Conservation (phyloP, 306 rosid genomes). For the Dalbergia cochinchinensis region DNA sequence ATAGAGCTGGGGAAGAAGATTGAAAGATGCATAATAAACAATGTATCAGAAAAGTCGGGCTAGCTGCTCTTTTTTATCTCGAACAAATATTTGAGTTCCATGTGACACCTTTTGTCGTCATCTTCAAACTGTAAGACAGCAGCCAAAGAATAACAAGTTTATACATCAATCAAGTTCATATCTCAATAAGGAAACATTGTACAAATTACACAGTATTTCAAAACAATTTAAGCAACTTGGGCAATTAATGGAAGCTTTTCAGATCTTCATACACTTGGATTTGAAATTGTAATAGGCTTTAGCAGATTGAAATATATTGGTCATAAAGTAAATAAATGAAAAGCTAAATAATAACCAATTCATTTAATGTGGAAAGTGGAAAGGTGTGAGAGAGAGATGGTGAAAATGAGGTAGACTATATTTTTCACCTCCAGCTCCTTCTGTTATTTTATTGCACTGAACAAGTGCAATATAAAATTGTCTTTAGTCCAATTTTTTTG, state of each 20-base stretch:
- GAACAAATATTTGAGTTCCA: constrained; percentile 60
- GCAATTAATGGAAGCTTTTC: constrained; percentile 21
- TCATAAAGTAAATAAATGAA: not conserved
- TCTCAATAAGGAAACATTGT: constrained; percentile 9
- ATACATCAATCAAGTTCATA: constrained; percentile 39
- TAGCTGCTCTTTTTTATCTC: constrained; percentile 56
- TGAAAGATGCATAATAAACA: not conserved
- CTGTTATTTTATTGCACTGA: not conserved
- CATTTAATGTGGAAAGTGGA: not conserved
- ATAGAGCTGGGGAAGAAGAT: constrained; percentile 10
- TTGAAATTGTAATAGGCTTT: constrained; percentile 11
- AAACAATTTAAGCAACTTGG: not conserved
- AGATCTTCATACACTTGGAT: constrained; percentile 14
- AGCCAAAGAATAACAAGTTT: constrained; percentile 23
- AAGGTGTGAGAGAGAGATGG: not conserved
- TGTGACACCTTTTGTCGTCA: constrained; percentile 58
- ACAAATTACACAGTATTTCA: not conserved
- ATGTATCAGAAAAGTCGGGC: constrained; percentile 10
- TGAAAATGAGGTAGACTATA: not conserved
- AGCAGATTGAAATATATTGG: constrained; percentile 20
- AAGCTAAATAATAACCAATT: not conserved
- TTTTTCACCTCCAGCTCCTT: not conserved
- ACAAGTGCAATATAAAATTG: not conserved
- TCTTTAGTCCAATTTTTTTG: not conserved
- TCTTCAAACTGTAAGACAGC: constrained; percentile 58